A percentile compares a stretch with the other conserved stretches of the same genome.
phyloP scores from a whole-genome alignment of 148 eudicot genomes.

The Persicaria tinctoria region DNA sequence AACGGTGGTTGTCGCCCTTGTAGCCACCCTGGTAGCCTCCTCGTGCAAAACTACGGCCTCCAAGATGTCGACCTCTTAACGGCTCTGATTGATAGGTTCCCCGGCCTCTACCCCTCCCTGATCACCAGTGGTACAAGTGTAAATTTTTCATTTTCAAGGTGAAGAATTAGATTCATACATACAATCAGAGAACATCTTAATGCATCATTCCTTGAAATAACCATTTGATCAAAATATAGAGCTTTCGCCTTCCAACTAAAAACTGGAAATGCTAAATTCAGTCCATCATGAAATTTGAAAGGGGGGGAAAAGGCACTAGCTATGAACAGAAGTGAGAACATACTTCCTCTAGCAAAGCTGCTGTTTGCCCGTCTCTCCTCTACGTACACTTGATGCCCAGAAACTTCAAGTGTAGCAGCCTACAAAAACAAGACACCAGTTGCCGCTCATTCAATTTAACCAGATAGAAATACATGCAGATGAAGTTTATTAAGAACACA shows the following conservation, averaged over 20 bases:
- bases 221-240: not conserved
- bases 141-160: not conserved
- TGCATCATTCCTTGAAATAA: not conserved
- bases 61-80: not conserved
- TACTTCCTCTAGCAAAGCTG: conserved; percentile 6
- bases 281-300: too few relatives aligned
- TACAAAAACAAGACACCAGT: not conserved
- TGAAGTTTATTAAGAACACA: too few relatives aligned
- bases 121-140: not conserved
- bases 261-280: not conserved
- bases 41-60: not conserved
- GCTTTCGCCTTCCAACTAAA: not conserved
- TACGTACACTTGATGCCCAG: not conserved
- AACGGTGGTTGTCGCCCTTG: not conserved
- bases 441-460: too few relatives aligned
- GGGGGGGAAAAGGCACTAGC: not conserved
- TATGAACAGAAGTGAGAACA: not conserved
- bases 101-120: conserved; percentile 7
- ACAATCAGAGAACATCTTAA: not conserved
- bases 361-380: not conserved
- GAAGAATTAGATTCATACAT: not conserved
- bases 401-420: conserved; percentile 8
- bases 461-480: too few relatives aligned
- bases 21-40: not conserved
- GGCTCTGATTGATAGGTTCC: not conserved